These are phyloP conservation scores for Penstemon eatonii DNA, from an alignment of 257 asterid species.

Conservation along the genomic window DNA sequence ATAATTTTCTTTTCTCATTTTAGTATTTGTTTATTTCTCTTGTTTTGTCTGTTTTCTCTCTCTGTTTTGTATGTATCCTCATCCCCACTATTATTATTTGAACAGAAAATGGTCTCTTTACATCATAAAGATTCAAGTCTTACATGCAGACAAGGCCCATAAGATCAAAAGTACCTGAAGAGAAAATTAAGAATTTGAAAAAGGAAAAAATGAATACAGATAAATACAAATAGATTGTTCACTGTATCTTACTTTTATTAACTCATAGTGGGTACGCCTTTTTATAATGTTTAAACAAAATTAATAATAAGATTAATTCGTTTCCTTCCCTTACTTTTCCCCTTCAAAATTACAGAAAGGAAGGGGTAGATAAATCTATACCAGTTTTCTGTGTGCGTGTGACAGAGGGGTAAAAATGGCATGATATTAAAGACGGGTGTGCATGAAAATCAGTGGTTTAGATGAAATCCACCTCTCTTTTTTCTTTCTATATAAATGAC, in stretches of 20 bases:
- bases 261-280: constrained; percentile 1
- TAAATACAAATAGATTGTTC: constrained; percentile 4
- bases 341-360: not conserved
- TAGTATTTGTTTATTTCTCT: constrained; percentile 9
- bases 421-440: constrained; percentile 1
- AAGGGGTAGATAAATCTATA: not conserved
- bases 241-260: not conserved
- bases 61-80: constrained; percentile 35
- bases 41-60: not conserved
- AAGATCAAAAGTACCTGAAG: constrained; percentile 39
- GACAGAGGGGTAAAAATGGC: not conserved
- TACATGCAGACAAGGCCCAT: constrained; percentile 27
- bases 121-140: constrained; percentile 39
- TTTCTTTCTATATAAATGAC: not conserved
- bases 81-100: constrained; percentile 37
- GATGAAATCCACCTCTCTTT: constrained; percentile 19
- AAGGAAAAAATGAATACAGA: not conserved
- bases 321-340: not conserved
- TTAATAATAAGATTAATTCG: not conserved
- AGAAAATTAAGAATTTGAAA: not conserved
- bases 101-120: constrained; percentile 31
- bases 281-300: constrained; percentile 32
- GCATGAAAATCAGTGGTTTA: constrained; percentile 36
- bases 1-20: constrained; percentile 10
- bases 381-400: not conserved